Conservation (phyloP, 2,329 filamentous ascomycete species). For the Zymoseptoria crescenta region DNA sequence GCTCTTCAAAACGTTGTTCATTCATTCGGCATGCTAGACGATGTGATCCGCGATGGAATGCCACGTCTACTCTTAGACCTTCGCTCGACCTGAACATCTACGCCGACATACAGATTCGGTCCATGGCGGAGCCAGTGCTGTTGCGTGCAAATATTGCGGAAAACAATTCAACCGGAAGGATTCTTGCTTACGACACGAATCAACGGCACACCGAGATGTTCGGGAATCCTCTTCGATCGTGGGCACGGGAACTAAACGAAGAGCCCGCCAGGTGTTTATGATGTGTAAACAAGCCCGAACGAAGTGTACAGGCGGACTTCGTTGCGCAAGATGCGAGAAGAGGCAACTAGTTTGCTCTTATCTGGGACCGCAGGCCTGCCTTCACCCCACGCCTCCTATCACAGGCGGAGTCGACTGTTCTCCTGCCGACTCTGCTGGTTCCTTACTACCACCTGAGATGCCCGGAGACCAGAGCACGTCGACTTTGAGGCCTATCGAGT, state of each 20-base stretch:
- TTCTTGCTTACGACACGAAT: conserved; percentile 2
- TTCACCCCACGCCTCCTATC: not conserved
- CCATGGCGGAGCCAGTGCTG: not conserved
- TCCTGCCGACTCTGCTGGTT: not conserved
- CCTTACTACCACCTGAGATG: not conserved
- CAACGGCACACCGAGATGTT: conserved; percentile 1
- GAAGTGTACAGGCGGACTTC: conserved; percentile 2
- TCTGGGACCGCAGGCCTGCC: not conserved
- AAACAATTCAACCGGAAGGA: conserved; percentile 6
- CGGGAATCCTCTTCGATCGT: not conserved
- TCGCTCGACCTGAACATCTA: conserved; percentile 1
- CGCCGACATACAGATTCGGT: conserved; percentile 1
- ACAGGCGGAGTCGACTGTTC: not conserved
- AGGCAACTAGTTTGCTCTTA: conserved; percentile 1
- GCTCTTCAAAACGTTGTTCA: not conserved
- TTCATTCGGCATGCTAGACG: not conserved
- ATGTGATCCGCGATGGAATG: not conserved
- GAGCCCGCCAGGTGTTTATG: conserved; percentile 1
- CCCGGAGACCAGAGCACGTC: not conserved
- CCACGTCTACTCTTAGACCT: not conserved
- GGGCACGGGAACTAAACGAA: not conserved
- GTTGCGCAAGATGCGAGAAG: conserved; percentile 1
- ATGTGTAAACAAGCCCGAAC: conserved; percentile 3
- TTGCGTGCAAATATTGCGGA: not conserved
- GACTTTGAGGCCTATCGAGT: not conserved